phyloP scores from a whole-genome alignment of 2,329 filamentous ascomycete species.

The Phialophora verrucosa region DNA sequence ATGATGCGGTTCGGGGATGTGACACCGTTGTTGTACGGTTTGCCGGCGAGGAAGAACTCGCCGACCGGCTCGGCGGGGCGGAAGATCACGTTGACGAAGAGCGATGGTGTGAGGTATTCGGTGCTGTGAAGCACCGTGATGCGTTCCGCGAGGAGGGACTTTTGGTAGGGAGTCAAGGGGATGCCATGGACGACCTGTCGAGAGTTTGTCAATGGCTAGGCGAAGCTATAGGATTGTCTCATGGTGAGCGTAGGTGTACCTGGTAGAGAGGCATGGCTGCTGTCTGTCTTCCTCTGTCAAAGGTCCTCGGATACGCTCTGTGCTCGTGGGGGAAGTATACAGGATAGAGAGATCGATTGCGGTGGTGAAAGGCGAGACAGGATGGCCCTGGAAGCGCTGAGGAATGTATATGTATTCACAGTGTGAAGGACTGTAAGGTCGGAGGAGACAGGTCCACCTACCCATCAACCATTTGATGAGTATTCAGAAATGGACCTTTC shows the following conservation, averaged over 20 bases:
- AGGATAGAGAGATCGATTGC: not conserved
- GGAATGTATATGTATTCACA: not conserved
- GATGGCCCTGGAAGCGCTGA: not conserved
- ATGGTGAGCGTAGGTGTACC: not conserved
- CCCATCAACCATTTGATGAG: not conserved
- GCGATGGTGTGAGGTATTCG: conserved; percentile 35
- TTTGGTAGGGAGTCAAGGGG: conserved; percentile 34
- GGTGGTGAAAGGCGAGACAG: not conserved
- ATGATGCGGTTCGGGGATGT: conserved; percentile 28
- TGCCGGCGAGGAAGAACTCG: conserved; percentile 30
- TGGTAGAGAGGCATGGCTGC: conserved; percentile 2
- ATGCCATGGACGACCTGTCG: not conserved
- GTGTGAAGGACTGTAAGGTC: not conserved
- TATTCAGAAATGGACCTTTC: not conserved
- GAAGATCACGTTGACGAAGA: conserved; percentile 39
- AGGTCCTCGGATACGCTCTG: not conserved
- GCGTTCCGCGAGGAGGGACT: conserved; percentile 29
- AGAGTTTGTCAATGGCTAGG: not conserved
- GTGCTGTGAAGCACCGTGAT: conserved; percentile 36
- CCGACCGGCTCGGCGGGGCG: not conserved
- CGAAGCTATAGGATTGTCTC: not conserved
- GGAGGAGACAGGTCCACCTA: not conserved
- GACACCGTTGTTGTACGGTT: conserved; percentile 24
- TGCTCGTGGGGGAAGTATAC: not conserved
- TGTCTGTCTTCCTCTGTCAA: not conserved